Evolutionary conservation across 2,329 filamentous ascomycete genomes (phyloP), one percentile per base, ranked within the genome.

Genomic region (Xylariaceae sp.): DNA sequence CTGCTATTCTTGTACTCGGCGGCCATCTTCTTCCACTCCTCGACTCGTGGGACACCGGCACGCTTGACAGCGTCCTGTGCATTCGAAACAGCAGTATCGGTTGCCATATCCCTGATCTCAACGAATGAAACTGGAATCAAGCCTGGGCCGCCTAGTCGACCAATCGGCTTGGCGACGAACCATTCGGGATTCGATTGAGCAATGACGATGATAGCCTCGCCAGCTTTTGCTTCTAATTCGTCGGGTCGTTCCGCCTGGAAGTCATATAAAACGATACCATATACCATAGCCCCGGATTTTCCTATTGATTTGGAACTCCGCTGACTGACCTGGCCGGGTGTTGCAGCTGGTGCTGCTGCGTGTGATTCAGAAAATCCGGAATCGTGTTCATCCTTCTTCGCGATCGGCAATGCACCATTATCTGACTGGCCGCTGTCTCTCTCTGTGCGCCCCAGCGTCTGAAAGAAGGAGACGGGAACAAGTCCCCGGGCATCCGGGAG

Each of bases 21-120:
- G 0, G 94, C 92, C 91, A 97, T 97, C 77, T 95, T 96, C 80
- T 99, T 99, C 94, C 94, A 99, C 70, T 99, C 94, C 72, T 99
- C 94, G 2, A 99, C 94, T 69, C 88, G 88, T 10, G 94, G 94
- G 6, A 99, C 92, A 17, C 93, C 92, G 1, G 94, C 94, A 67
- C 88, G 87, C 68, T 86, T 85, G 58, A 99, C 90, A 1, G 94
- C 93, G 35, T 92, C 92, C 30, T 89, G 81, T 0, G 93, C 86
- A 73, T 97, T 91, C 15, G 83, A 74, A 1, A 97, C 91, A 0
- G 92, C 83, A 66, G 89, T 85, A 54, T 93, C 92, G 0, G 90
- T 92, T 4, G 86, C 85, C 88, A 97, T 96, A 73, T 97, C 94
- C 72, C 91, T 84, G 67, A 99, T 93, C 76, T 99, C 92, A 67